phyloP scores from a whole-genome alignment of 2,329 filamentous ascomycete species.

The Xylogone sp. region DNA sequence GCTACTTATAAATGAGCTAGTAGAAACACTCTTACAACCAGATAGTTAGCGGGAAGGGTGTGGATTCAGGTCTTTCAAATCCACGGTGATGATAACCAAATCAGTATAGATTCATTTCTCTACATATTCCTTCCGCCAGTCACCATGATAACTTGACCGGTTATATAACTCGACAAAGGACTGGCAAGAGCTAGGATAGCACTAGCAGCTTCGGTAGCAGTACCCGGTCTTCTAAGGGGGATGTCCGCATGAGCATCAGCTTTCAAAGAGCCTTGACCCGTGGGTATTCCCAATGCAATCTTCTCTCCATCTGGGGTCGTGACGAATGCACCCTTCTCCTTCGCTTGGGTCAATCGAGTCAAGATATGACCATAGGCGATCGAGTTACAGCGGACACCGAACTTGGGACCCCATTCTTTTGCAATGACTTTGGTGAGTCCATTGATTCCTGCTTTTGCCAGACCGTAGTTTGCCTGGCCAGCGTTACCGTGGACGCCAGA shows the following conservation, averaged over 20 bases:
- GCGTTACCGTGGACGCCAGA: conserved; percentile 83
- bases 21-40: too few relatives aligned
- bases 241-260: conserved; percentile 62
- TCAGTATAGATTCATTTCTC: neutral
- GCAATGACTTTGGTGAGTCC: conserved; percentile 87
- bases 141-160: conserved; percentile 82
- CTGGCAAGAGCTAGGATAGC: conserved; percentile 75
- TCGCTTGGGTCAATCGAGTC: conserved; percentile 77
- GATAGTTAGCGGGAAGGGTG: too few relatives aligned
- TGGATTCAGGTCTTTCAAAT: too few relatives aligned
- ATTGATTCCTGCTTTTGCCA: conserved; percentile 79
- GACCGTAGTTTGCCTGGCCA: conserved; percentile 84
- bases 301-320: conserved; percentile 72
- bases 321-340: conserved; percentile 79
- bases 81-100: neutral
- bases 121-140: conserved; percentile 70
- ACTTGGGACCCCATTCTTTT: conserved; percentile 84
- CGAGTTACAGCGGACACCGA: conserved; percentile 79
- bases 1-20: too few relatives aligned
- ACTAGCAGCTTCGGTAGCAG: conserved; percentile 75
- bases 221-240: conserved; percentile 71
- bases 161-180: conserved; percentile 80
- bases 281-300: conserved; percentile 71
- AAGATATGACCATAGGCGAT: conserved; percentile 80
- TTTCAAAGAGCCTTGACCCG: conserved; percentile 43